phyloP scores from a whole-genome alignment of 805 yeast species.

The Schizosaccharomyces pombe region DNA sequence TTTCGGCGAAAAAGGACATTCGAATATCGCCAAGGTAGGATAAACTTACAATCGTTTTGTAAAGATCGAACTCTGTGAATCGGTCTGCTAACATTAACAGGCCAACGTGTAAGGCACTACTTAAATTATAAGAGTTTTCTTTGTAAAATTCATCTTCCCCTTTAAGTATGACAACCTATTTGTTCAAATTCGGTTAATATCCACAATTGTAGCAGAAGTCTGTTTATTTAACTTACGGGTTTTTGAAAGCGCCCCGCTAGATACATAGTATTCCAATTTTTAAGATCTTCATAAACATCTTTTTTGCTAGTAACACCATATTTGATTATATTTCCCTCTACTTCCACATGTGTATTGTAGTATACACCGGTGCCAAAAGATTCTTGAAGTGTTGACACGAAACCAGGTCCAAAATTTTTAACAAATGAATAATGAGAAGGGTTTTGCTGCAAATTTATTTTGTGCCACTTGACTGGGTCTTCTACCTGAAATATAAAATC shows the following conservation, averaged over 20 bases:
- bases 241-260: constrained; percentile 84
- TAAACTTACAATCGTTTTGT: constrained; percentile 49
- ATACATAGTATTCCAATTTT: constrained; percentile 70
- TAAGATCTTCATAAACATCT: constrained; percentile 39
- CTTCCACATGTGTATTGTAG: constrained; percentile 68
- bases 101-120: constrained; percentile 53
- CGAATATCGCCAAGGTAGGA: constrained; percentile 84
- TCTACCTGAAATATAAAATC: constrained; percentile 71
- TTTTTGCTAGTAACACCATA: constrained; percentile 64
- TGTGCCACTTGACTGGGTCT: constrained; percentile 55
- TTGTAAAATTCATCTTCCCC: not conserved
- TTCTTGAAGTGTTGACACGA: constrained; percentile 35
- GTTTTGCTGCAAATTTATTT: constrained; percentile 37
- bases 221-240: constrained; percentile 60
- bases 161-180: not conserved
- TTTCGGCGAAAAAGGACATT: constrained; percentile 57
- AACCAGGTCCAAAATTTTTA: constrained; percentile 33
- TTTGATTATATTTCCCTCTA: constrained; percentile 40
- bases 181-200: not conserved
- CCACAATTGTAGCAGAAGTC: constrained; percentile 29
- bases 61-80: constrained; percentile 43
- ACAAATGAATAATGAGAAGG: constrained; percentile 60
- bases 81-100: constrained; percentile 26
- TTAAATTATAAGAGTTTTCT: constrained; percentile 45
- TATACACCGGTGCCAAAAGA: constrained; percentile 67